A percentile compares a stretch with the other conserved stretches of the same genome.
phyloP scores from a whole-genome alignment of 257 asterid genomes.

The Gentiana straminea region DNA sequence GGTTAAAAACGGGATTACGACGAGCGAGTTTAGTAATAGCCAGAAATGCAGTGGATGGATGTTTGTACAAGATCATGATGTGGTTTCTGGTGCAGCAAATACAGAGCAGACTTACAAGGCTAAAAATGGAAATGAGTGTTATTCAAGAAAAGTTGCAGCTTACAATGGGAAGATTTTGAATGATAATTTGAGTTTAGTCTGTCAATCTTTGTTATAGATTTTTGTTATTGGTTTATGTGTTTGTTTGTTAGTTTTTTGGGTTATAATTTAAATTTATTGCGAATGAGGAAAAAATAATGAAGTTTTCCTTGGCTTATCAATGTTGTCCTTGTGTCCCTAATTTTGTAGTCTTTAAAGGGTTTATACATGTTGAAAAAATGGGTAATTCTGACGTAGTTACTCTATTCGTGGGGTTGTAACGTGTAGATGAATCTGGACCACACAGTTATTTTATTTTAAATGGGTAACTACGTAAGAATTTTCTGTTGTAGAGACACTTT shows the following conservation, averaged over 20 bases:
- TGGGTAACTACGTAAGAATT: no score
- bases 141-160: conserved; percentile 29
- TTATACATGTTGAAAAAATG: not conserved
- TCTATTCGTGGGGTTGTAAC: no score
- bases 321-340: no score
- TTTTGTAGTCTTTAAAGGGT: no score
- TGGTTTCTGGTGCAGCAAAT: conserved; percentile 47
- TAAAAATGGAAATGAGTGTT: conserved; percentile 35
- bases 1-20: conserved; percentile 9
- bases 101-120: conserved; percentile 33
- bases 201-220: conserved; percentile 19
- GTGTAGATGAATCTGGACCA: no score
- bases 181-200: conserved; percentile 27
- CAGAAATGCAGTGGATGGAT: conserved; percentile 59
- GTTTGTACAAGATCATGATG: conserved; percentile 45
- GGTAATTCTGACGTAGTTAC: no score
- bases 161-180: conserved; percentile 25
- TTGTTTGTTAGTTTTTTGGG: no score
- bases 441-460: no score
- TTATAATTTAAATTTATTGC: no score
- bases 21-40: conserved; percentile 23
- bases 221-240: not conserved
- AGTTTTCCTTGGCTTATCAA: no score
- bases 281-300: no score
- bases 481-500: no score